phyloP scores from a whole-genome alignment of 2,329 filamentous ascomycete species.

The Coniella lustricola region DNA sequence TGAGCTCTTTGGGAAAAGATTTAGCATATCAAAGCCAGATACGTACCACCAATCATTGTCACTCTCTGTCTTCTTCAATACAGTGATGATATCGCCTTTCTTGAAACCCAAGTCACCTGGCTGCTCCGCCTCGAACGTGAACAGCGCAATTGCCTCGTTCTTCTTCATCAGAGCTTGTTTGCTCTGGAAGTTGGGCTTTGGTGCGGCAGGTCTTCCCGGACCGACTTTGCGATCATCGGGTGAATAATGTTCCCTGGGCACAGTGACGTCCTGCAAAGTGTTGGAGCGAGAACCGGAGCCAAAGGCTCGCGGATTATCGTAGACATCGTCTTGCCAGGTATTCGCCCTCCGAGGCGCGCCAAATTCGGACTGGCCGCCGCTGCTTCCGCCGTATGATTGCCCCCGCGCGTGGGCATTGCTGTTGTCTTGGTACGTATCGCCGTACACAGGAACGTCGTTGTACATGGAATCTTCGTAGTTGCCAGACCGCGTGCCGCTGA shows the following conservation, averaged over 20 bases:
- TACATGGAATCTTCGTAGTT: constrained; percentile 63
- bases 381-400: constrained; percentile 29
- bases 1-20: background rate
- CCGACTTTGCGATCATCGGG: constrained; percentile 41
- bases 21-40: background rate
- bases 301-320: constrained; percentile 50
- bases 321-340: constrained; percentile 71
- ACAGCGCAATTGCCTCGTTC: constrained; percentile 85
- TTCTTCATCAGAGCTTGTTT: constrained; percentile 50
- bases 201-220: constrained; percentile 74
- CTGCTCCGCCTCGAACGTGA: constrained; percentile 91
- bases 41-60: constrained; percentile 90
- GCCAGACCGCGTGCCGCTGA: constrained; percentile 57
- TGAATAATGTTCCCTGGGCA: constrained; percentile 26
- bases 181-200: constrained; percentile 74
- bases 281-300: constrained; percentile 41
- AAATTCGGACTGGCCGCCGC: constrained; percentile 43
- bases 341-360: constrained; percentile 54
- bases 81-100: constrained; percentile 94
- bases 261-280: constrained; percentile 38
- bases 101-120: constrained; percentile 90
- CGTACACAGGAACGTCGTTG: constrained; percentile 89
- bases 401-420: constrained; percentile 61
- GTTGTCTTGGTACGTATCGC: constrained; percentile 69
- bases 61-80: constrained; percentile 88